Evolutionary conservation across 225 moss, liverwort and hornwort genomes (phyloP).

Genomic region (Lunularia cruciata): DNA sequence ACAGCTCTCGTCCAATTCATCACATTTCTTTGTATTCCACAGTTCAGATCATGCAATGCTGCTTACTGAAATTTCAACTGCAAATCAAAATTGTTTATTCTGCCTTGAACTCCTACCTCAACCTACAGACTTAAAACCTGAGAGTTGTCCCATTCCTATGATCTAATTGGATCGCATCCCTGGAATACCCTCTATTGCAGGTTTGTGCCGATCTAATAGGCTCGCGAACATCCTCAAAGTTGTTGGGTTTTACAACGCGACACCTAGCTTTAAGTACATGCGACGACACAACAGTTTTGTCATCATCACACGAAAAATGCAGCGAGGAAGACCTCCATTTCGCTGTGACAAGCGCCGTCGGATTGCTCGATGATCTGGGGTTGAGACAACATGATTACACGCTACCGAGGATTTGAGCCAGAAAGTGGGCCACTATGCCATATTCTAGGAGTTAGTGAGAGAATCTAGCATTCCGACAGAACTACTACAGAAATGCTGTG

Average conservation of each 20-base stretch:
- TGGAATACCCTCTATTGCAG: too few relatives aligned
- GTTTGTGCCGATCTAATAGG: conserved; percentile 71
- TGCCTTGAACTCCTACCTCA: too few relatives aligned
- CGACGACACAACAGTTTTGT: conserved; percentile 69
- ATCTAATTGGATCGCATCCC: too few relatives aligned
- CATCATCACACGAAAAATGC: conserved; percentile 60
- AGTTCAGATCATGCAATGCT: too few relatives aligned
- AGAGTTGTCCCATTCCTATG: too few relatives aligned
- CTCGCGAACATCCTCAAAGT: conserved; percentile 79
- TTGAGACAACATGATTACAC: conserved; percentile 73
- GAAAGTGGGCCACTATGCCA: conserved; percentile 58
- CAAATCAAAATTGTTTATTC: too few relatives aligned
- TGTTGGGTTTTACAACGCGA: conserved; percentile 59
- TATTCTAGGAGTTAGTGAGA: conserved; percentile 64
- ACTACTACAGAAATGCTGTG: conserved; percentile 33
- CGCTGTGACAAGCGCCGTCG: conserved; percentile 47
- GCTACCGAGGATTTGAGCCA: conserved; percentile 50
- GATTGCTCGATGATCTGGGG: conserved; percentile 40
- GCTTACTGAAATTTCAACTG: too few relatives aligned
- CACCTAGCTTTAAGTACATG: conserved; percentile 65
- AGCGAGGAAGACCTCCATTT: conserved; percentile 70
- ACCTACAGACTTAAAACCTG: too few relatives aligned
- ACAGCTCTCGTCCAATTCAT: background rate
- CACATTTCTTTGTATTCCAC: background rate
- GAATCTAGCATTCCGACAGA: background rate